phyloP scores from a whole-genome alignment of 2,329 filamentous ascomycete species.

The Pyrenophora tritici-repentis region DNA sequence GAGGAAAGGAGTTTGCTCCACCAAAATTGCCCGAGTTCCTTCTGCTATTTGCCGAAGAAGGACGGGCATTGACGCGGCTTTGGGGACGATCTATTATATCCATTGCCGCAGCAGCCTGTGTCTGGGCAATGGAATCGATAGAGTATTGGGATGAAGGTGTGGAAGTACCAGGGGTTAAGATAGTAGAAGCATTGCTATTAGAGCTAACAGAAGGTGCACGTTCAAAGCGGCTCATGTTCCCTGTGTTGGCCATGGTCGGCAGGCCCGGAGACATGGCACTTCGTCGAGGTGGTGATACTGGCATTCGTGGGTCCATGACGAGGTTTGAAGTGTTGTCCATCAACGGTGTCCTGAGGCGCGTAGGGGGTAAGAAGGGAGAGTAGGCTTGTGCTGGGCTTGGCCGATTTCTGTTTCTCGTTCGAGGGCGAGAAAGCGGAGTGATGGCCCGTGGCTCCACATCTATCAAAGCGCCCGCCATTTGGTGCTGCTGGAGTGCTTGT shows the following conservation, averaged over 20 bases:
- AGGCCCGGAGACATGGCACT: constrained; percentile 29
- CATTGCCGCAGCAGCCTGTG: constrained; percentile 32
- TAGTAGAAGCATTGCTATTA: constrained; percentile 34
- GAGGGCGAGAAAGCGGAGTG: constrained; percentile 47
- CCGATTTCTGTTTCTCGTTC: constrained; percentile 48
- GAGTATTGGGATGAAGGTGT: constrained; percentile 35
- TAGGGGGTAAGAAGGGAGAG: constrained; percentile 43
- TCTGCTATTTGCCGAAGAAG: constrained; percentile 43
- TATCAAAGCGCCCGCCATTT: constrained; percentile 38
- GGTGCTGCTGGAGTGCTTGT: constrained; percentile 43
- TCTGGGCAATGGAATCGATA: constrained; percentile 35
- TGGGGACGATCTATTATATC: constrained; percentile 47
- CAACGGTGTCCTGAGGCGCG: constrained; percentile 42
- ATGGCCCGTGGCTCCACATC: constrained; percentile 46
- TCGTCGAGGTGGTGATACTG: constrained; percentile 40
- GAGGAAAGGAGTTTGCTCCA: constrained; percentile 37
- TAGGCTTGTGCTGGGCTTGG: constrained; percentile 43
- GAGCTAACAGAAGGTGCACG: constrained; percentile 38
- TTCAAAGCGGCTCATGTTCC: constrained; percentile 24
- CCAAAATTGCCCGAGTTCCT: constrained; percentile 42
- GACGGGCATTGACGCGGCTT: constrained; percentile 43
- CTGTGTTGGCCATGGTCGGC: constrained; percentile 17
- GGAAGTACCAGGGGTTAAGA: constrained; percentile 37
- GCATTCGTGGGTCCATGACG: constrained; percentile 26
- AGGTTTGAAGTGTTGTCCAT: constrained; percentile 39